These are phyloP conservation scores for Erysimum pusillum DNA, from an alignment of 441 rosid genomes.

Conservation along the genomic window DNA sequence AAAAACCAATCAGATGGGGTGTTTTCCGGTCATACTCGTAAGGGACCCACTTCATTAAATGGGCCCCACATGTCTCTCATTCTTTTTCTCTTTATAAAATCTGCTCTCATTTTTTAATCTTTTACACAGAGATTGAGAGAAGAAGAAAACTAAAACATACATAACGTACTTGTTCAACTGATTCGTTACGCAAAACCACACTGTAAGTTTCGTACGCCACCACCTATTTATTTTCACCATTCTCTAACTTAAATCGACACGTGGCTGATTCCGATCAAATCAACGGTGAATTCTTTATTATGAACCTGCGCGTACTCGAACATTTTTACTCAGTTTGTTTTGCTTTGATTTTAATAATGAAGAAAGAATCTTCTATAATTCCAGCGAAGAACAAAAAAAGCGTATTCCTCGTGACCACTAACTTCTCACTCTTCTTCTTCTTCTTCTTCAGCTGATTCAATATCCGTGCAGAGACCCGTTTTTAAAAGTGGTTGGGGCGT, in stretches of 20 bases:
- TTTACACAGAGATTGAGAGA: constrained; percentile 37
- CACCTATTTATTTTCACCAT: constrained; percentile 17
- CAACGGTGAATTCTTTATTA: not conserved
- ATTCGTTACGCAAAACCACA: constrained; percentile 37
- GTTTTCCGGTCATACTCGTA: constrained; percentile 41
- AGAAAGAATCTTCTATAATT: constrained; percentile 43
- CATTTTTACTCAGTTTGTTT: not conserved
- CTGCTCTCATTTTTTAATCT: not conserved
- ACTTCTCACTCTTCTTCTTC: constrained; percentile 27
- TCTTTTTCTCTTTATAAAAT: constrained; percentile 29
- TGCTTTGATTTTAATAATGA: not conserved
- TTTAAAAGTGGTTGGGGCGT: constrained; percentile 15
- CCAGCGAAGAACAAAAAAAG: constrained; percentile 52
- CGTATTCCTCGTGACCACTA: constrained; percentile 70
- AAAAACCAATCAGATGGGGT: constrained; percentile 48
- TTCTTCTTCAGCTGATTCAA: constrained; percentile 20
- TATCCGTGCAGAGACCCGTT: not conserved
- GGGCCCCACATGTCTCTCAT: constrained; percentile 44
- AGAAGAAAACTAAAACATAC: not conserved
- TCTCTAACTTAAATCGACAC: constrained; percentile 22
- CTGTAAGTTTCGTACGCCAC: constrained; percentile 39
- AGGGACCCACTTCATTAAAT: constrained; percentile 20
- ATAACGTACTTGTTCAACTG: constrained; percentile 36
- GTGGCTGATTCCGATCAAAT: constrained; percentile 11
- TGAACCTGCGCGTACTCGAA: constrained; percentile 38